phyloP scores from a whole-genome alignment of 1,284 basidiomycete species.

The Moesziomyces aphidis region DNA sequence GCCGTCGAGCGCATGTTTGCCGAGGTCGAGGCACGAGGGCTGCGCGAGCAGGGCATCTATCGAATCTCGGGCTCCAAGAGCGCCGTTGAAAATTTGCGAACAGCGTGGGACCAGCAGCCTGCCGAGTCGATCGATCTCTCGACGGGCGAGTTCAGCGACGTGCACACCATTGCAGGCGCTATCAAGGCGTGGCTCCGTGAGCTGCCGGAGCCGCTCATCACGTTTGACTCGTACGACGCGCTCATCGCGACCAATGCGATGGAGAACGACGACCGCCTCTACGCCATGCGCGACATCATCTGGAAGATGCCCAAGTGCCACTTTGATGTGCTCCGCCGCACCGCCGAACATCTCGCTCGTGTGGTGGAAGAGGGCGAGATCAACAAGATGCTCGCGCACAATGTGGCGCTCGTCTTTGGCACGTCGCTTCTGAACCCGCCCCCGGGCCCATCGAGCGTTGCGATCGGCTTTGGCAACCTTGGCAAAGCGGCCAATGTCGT shows the following conservation, averaged over 20 bases:
- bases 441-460: constrained; percentile 52
- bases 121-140: constrained; percentile 52
- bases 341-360: constrained; percentile 59
- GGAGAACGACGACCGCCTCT: constrained; percentile 59
- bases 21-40: constrained; percentile 65
- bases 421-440: constrained; percentile 66
- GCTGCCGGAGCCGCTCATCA: constrained; percentile 65
- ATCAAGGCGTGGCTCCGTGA: constrained; percentile 66
- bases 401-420: constrained; percentile 66
- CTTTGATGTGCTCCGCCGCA: constrained; percentile 60
- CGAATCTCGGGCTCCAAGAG: constrained; percentile 65
- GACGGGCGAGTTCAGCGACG: constrained; percentile 60
- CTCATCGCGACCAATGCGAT: constrained; percentile 64
- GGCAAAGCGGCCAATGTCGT: constrained; percentile 66
- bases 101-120: constrained; percentile 51
- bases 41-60: constrained; percentile 66
- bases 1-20: constrained; percentile 64
- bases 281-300: constrained; percentile 61
- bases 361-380: constrained; percentile 57
- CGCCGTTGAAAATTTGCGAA: constrained; percentile 56
- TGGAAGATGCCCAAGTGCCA: constrained; percentile 62
- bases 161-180: constrained; percentile 64
- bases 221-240: constrained; percentile 61
- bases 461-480: constrained; percentile 58
- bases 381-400: constrained; percentile 67